Evolutionary conservation across 1,284 basidiomycete genomes (phyloP), one percentile per base, ranked within the genome.

Genomic region (Leccinum subspadiceum): DNA sequence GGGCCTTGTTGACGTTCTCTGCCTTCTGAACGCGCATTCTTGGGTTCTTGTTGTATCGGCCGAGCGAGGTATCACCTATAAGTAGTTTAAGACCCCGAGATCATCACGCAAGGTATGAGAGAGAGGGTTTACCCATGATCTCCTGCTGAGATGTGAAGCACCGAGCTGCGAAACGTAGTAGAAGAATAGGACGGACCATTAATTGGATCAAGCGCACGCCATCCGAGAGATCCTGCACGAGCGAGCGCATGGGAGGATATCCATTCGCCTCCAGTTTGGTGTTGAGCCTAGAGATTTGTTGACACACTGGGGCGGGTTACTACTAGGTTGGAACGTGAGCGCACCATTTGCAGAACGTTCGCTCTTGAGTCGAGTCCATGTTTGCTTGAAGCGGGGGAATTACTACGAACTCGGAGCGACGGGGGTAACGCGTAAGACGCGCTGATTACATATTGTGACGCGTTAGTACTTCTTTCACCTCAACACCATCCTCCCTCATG

Each of bases 1-100:
- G 78, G 0, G 96, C 96, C 73, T 93, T 94, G 75, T 95, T 96
- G 55, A 97, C 96, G 73, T 99, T 99, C 81, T 99, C 96, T 3
- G 95, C 95, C 72, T 96, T 98, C 75, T 99, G 96, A 0, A 99
- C 88, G 52, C 96, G 86, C 83, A 98, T 95, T 46, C 87, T 82
- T 0, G 96, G 96, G 58, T 84, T 87, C 72, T 84, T 89, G 76
- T 97, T 98, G 75, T 96, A 98, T 65, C 93, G 80, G 7, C 96
- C 96, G 13, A 98, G 82, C 26, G 91, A 92, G 1, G 88, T 89
- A 70, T 97, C 95, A 39, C 96, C 90, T 93, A 63, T 17, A 48
- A 54, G 55, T 37, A 29, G 52, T 50, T 35, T 67, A 53, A 72
- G 62, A 35, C 37, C 22, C 29, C 31, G 26, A 61, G 24, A 53